Percentiles rank a stretch among this genome's conserved stretches.
phyloP scores from a whole-genome alignment of 176 grass and related monocot genomes.

The Triticum timopheevii region DNA sequence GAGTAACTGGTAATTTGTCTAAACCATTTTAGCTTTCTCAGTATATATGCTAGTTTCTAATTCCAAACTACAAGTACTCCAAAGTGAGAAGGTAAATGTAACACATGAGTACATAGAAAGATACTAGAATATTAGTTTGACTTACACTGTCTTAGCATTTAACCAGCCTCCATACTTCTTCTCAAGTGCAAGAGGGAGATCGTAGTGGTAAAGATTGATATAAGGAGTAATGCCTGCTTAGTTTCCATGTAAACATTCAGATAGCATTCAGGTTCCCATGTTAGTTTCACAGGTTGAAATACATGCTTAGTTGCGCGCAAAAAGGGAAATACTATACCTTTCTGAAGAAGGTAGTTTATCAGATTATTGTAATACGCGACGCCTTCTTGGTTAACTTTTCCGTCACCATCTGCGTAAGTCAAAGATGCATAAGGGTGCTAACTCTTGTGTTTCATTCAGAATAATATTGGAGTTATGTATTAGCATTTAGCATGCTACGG shows the following conservation, averaged over 20 bases:
- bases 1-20: not conserved
- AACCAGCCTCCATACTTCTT: constrained; percentile 71
- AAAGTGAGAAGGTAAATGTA: not conserved
- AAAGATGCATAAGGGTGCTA: not conserved
- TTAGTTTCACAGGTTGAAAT: not conserved
- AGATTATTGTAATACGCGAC: not conserved
- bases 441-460: not conserved
- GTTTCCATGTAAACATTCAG: constrained; percentile 28
- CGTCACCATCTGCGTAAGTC: constrained; percentile 44
- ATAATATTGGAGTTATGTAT: not conserved
- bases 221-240: constrained; percentile 56
- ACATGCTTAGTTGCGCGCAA: not conserved
- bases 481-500: not conserved
- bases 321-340: not conserved
- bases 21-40: not conserved
- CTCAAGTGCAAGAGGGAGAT: constrained; percentile 60
- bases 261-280: constrained; percentile 2
- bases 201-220: constrained; percentile 57
- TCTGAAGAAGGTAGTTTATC: not conserved
- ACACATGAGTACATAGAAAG: not conserved
- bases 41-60: not conserved
- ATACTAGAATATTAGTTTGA: constrained; percentile 1
- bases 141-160: constrained; percentile 56
- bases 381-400: constrained; percentile 58
- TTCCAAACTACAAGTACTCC: not conserved